Evolutionary conservation across 2,329 filamentous ascomycete genomes (phyloP).

Genomic region (Colletotrichum melonis): DNA sequence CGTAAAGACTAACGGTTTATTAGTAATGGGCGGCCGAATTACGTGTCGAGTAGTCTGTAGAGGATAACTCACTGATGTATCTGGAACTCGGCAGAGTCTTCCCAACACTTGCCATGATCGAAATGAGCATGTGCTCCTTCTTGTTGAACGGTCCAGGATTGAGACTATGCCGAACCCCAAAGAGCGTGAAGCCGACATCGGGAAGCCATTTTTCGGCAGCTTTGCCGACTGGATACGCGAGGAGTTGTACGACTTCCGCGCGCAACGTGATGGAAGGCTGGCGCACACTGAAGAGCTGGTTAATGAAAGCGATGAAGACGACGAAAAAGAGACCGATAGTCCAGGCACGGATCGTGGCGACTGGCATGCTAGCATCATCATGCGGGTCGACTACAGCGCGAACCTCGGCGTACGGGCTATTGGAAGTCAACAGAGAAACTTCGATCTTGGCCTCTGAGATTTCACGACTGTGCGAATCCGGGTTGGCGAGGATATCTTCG

Average conservation of each 20-base stretch:
- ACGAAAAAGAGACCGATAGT: conserved; percentile 50
- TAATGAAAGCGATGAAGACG: conserved; percentile 44
- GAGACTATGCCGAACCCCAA: conserved; percentile 50
- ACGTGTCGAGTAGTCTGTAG: no score
- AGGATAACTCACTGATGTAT: conserved; percentile 46
- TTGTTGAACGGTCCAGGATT: conserved; percentile 64
- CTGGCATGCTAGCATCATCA: conserved; percentile 52
- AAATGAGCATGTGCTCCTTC: conserved; percentile 66
- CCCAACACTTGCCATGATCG: conserved; percentile 67
- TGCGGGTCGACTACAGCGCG: conserved; percentile 56
- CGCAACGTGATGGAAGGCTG: conserved; percentile 53
- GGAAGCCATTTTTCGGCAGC: conserved; percentile 47
- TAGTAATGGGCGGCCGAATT: neutral
- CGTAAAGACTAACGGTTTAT: conserved; percentile 55
- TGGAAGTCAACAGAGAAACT: conserved; percentile 46
- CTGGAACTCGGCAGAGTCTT: conserved; percentile 56
- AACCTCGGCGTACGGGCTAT: conserved; percentile 54
- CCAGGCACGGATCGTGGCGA: conserved; percentile 55
- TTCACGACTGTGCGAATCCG: conserved; percentile 41
- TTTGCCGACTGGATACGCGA: conserved; percentile 51
- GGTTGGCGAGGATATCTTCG: conserved; percentile 35
- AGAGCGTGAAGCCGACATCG: conserved; percentile 47
- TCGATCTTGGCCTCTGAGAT: conserved; percentile 47
- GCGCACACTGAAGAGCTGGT: conserved; percentile 55
- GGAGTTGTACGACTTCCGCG: conserved; percentile 52